phyloP scores from a whole-genome alignment of 2,329 filamentous ascomycete genomes.

The Hypoxylon sp. region DNA sequence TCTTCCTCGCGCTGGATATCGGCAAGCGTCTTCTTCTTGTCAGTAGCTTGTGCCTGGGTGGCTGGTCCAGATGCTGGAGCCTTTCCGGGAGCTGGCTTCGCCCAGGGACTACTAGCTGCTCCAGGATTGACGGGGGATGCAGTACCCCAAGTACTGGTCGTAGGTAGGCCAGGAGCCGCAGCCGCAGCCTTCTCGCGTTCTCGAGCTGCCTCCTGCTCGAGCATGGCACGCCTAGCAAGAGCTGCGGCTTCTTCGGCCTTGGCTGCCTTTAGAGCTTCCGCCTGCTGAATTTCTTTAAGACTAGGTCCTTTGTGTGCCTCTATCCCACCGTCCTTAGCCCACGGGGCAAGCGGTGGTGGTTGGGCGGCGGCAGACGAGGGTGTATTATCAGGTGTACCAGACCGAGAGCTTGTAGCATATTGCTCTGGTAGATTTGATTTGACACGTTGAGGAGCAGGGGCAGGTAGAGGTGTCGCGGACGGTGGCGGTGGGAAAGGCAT shows the following conservation, averaged over 20 bases:
- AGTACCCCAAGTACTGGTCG: conserved; percentile 90
- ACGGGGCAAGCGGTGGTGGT: conserved; percentile 86
- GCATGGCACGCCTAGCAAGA: conserved; percentile 80
- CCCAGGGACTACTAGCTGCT: conserved; percentile 72
- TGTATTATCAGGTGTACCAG: conserved; percentile 78
- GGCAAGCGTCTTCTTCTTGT: conserved; percentile 88
- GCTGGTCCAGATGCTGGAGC: conserved; percentile 51
- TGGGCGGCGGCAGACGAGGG: conserved; percentile 59
- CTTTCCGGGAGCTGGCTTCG: conserved; percentile 71
- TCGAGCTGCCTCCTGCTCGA: conserved; percentile 82
- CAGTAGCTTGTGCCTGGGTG: conserved; percentile 54
- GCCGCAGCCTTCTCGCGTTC: conserved; percentile 73
- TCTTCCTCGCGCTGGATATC: conserved; percentile 99
- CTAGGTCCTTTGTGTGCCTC: conserved; percentile 86
- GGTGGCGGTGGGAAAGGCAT: conserved; percentile 80
- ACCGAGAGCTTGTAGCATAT: conserved; percentile 74
- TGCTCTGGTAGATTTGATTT: conserved; percentile 86
- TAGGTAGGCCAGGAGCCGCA: conserved; percentile 84
- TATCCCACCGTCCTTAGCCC: conserved; percentile 87
- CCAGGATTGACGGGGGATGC: conserved; percentile 77
- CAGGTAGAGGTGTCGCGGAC: conserved; percentile 85
- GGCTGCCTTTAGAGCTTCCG: conserved; percentile 92
- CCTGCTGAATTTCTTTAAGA: conserved; percentile 95
- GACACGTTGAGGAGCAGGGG: conserved; percentile 88
- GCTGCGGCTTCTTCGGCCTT: conserved; percentile 87